Base-by-base conservation (phyloP, 2,329 filamentous ascomycete species). In the Ascochyta koolunga region DNA sequence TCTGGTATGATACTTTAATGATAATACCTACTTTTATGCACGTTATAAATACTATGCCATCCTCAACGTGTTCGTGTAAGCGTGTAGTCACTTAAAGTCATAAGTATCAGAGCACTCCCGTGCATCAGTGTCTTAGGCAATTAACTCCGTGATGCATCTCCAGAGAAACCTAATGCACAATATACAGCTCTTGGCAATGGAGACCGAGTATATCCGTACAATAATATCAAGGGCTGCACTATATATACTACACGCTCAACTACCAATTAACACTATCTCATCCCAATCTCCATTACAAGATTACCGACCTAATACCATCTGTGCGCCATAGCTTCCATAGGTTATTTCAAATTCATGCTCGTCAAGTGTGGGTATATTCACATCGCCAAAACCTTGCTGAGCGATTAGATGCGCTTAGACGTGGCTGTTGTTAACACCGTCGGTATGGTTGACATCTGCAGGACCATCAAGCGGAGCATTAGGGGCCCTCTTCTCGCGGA, bases 401-500 rank as follows among this genome's bases (percentile, higher is more conserved):
- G 18, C 38, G 19, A 13, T 5, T 5, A 19, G 5, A 41, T 15
- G 19, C 25, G 24, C 19, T 50, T 47, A 56, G 16, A 56, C 53
- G 31, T 55, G 39, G 15, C 3, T 15, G 1, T 22, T 33, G 13
- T 44, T 35, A 11, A 33, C 22, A 13, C 15, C 27, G n/a, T 36
- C 43, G 25, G 45, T 38, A 5, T 21, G 19, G 18, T 24, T n/a
- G 21, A 36, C 21, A 13, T 43, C 4, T 9, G 19, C 46, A 38
- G 53, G 41, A 5, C 44, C 47, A 5, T 50, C 47, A 29, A 50
- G 39, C 18, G 47, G 44, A 16, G 44, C 18, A 11, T 48, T 40
- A 7, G 36, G 48, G 27, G 29, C 25, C 25, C 48, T 69, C 64
- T 67, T 67, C 58, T 68, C 64, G 5, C 51, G 50, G 1, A 65